Percentiles rank a stretch among this genome's conserved stretches.
Conservation (phyloP, 2,329 filamentous ascomycete species). For the Aspergillus sp. region DNA sequence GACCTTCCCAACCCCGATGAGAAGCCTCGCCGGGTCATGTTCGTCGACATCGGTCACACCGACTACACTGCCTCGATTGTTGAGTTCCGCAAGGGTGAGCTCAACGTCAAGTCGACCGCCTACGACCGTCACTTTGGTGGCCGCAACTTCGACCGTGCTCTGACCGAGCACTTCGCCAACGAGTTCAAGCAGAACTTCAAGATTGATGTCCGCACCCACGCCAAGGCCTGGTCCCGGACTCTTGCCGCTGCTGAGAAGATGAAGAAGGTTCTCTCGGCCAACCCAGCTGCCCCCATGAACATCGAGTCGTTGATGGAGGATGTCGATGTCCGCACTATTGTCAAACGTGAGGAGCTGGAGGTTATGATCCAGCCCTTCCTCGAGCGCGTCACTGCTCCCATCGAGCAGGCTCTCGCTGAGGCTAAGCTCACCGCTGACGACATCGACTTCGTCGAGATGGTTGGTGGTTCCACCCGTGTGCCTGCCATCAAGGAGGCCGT, state of each 20-base stretch:
- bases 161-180: slow-evolving; percentile 88
- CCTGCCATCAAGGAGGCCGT: slow-evolving; percentile 87
- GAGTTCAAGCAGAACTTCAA: slow-evolving; percentile 98
- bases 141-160: slow-evolving; percentile 89
- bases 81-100: slow-evolving; percentile 94
- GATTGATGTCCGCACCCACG: slow-evolving; percentile 86
- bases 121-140: slow-evolving; percentile 96
- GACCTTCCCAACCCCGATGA: slow-evolving; percentile 84
- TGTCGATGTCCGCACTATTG: slow-evolving; percentile 77
- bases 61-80: slow-evolving; percentile 93
- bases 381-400: slow-evolving; percentile 60
- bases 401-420: slow-evolving; percentile 90
- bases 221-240: slow-evolving; percentile 82
- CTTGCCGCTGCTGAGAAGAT: slow-evolving; percentile 87
- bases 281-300: slow-evolving; percentile 84
- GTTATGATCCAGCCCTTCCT: slow-evolving; percentile 80
- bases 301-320: slow-evolving; percentile 99
- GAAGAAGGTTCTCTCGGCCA: slow-evolving; percentile 97
- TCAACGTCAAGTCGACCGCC: slow-evolving; percentile 84
- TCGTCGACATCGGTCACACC: slow-evolving; percentile 93
- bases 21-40: slow-evolving; percentile 82
- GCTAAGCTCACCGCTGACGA: slow-evolving; percentile 86
- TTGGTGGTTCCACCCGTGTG: slow-evolving; percentile 91
- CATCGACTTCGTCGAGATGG: slow-evolving; percentile 87
- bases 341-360: slow-evolving; percentile 93